phyloP scores from a whole-genome alignment of 2,329 filamentous ascomycete species.

The Alternaria novae-zelandiae region DNA sequence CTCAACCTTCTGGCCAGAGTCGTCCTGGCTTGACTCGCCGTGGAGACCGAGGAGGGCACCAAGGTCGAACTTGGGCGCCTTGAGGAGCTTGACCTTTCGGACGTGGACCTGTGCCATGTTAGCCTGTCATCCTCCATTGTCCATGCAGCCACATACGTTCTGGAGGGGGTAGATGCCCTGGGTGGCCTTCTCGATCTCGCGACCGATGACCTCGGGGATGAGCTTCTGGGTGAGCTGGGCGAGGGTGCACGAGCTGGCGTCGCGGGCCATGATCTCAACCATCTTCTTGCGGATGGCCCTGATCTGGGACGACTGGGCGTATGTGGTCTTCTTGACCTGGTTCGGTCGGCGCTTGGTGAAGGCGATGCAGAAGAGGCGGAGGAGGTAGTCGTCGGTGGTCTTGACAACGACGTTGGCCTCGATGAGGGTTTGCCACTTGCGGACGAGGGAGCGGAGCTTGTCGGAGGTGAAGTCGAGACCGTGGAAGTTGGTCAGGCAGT shows the following conservation, averaged over 20 bases:
- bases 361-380: constrained; percentile 97
- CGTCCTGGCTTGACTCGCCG: constrained; percentile 95
- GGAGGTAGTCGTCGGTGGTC: constrained; percentile 99
- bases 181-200: constrained; percentile 99
- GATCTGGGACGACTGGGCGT: constrained; percentile 96
- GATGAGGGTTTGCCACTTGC: constrained; percentile 99
- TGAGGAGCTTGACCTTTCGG: constrained; percentile 99
- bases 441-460: constrained; percentile 98
- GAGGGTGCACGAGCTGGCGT: constrained; percentile 92
- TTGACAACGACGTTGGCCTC: constrained; percentile 99
- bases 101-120: constrained; percentile 81
- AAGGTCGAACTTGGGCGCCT: constrained; percentile 98
- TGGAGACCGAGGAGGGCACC: constrained; percentile 95
- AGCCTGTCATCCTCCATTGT: constrained; percentile 18
- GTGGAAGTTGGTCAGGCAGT: constrained; percentile 99
- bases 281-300: constrained; percentile 99
- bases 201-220: constrained; percentile 98
- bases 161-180: constrained; percentile 99
- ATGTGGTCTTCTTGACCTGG: constrained; percentile 99
- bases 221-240: constrained; percentile 98
- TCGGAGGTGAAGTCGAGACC: constrained; percentile 99
- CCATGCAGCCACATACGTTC: constrained; percentile 70
- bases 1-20: constrained; percentile 95
- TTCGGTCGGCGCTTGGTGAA: constrained; percentile 99
- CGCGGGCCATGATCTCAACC: constrained; percentile 97